A percentile compares a stretch with the other conserved stretches of the same genome.
phyloP scores from a whole-genome alignment of 2,329 filamentous ascomycete genomes.

The Sclerotinia spermophila region DNA sequence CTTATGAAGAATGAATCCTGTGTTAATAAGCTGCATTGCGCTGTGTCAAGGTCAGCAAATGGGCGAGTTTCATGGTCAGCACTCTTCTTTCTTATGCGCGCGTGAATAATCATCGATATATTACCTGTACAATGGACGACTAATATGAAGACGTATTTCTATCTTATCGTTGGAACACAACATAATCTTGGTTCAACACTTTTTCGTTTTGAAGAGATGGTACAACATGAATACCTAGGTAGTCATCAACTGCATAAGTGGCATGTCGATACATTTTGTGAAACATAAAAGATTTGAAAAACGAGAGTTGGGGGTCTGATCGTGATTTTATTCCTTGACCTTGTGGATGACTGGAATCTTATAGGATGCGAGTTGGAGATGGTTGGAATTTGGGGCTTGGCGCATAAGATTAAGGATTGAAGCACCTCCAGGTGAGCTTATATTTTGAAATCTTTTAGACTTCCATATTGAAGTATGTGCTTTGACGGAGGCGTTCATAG shows the following conservation, averaged over 20 bases:
- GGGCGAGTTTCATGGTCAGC: neutral
- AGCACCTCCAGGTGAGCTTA: neutral
- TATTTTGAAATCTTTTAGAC: no score
- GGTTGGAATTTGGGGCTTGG: neutral
- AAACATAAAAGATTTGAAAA: neutral
- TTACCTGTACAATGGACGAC: no score
- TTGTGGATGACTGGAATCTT: neutral
- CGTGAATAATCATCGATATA: neutral
- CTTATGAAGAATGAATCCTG: neutral
- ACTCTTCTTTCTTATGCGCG: neutral
- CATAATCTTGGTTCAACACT: neutral
- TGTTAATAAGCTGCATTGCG: neutral
- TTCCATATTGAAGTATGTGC: neutral
- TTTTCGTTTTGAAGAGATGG: neutral
- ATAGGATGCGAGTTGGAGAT: neutral
- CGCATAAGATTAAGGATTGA: neutral
- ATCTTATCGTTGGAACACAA: neutral
- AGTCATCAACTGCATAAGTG: neutral
- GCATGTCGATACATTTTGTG: neutral
- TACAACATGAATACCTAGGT: neutral
- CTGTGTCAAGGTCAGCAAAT: neutral
- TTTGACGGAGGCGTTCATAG: neutral
- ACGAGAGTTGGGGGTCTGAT: neutral
- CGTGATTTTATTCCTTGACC: neutral
- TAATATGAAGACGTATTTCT: neutral